phyloP scores from a whole-genome alignment of 345 rosid genomes.

The Syzygium aromaticum region DNA sequence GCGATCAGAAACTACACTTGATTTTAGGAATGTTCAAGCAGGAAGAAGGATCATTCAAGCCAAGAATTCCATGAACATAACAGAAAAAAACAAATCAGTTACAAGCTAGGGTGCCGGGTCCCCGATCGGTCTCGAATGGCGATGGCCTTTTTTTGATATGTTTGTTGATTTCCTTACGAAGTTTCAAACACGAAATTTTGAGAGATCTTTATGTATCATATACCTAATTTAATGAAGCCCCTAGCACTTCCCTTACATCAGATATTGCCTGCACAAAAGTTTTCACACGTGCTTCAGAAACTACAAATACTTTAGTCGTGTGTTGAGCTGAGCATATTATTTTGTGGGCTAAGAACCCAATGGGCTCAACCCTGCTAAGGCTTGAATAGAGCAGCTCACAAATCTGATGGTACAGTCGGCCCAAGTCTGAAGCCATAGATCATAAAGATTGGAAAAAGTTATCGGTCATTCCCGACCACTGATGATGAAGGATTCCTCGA shows the following conservation, averaged over 20 bases:
- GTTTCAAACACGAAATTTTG: neutral
- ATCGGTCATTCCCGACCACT: neutral
- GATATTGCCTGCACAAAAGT: neutral
- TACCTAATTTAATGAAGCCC: neutral
- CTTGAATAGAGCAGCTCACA: neutral
- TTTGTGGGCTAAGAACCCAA: neutral
- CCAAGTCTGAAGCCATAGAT: too few species aligned
- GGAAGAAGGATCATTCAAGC: neutral
- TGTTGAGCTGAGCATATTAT: neutral
- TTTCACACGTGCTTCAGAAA: neutral
- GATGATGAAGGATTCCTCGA: neutral
- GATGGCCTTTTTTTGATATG: neutral
- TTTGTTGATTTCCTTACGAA: neutral
- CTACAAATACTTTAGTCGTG: neutral
- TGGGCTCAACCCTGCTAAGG: neutral
- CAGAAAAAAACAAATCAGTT: neutral
- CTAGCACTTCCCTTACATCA: neutral
- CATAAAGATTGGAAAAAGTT: neutral
- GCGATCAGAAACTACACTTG: neutral
- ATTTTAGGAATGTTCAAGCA: neutral
- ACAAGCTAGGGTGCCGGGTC: neutral
- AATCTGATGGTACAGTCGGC: too few species aligned
- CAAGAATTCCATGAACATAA: neutral
- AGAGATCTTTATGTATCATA: neutral
- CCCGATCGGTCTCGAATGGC: neutral